A percentile compares a stretch with the other conserved stretches of the same genome.
Conservation (phyloP, 2,329 filamentous ascomycete species). For the Neocucurbitaria cava region DNA sequence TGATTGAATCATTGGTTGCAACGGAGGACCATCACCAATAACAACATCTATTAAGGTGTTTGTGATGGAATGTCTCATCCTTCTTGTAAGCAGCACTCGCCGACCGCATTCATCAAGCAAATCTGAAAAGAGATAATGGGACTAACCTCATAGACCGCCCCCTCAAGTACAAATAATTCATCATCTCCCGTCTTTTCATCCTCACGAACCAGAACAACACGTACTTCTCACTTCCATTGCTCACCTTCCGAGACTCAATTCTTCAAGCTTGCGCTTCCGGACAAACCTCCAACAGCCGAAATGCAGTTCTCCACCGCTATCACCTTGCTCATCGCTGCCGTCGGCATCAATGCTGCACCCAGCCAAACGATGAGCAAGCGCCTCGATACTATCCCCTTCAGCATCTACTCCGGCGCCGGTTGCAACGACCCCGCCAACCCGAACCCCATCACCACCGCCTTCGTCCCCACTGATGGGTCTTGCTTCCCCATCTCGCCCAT, state of each 20-base stretch:
- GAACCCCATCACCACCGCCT: conserved; percentile 14
- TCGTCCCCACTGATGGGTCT: conserved; percentile 18
- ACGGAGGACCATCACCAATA: background rate
- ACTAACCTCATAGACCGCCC: background rate
- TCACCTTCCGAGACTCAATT: background rate
- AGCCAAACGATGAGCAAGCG: conserved; percentile 5
- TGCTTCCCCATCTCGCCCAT: conserved; percentile 22
- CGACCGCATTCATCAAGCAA: background rate
- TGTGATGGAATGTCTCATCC: background rate
- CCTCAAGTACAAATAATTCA: background rate
- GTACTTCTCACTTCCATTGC: background rate
- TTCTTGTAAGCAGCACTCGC: conserved; percentile 4
- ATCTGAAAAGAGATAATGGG: background rate
- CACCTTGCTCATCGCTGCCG: conserved; percentile 13
- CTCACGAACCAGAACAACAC: background rate
- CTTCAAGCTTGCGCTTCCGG: background rate
- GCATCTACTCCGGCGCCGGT: conserved; percentile 14
- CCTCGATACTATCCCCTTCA: conserved; percentile 19
- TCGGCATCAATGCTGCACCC: conserved; percentile 20
- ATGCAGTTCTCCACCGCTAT: conserved; percentile 15
- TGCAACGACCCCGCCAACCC: conserved; percentile 12
- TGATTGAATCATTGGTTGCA: background rate
- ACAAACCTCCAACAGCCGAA: background rate
- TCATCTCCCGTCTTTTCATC: background rate
- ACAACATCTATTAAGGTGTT: background rate